Evolutionary conservation across 768 basidiomycete species (phyloP), one percentile per base, ranked within the genome.

Genomic region (Rhizopogon vinicolor): DNA sequence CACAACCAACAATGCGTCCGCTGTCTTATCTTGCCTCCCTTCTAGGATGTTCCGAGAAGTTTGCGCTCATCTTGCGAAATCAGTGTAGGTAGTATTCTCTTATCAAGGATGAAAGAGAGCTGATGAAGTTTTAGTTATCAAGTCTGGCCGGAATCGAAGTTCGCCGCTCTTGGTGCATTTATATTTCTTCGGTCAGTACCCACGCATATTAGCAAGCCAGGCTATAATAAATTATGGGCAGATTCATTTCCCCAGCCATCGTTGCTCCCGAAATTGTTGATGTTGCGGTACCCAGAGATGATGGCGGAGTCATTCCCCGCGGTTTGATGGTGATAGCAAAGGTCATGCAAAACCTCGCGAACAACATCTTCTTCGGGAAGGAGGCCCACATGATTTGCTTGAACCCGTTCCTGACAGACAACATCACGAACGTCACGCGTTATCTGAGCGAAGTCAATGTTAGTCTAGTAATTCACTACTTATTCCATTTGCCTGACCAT

Each of bases 321-420:
- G 93, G 91, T 16, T 75, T 96, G 13, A 86, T 91, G 78, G 75
- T 90, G 45, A 87, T 97, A 59, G 90, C 92, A 43, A 97, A 95
- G 73, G 85, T 95, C 54, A 86, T 97, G 44, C 93, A 96, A 70
- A 94, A 92, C 64, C 72, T 97, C 31, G 93, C 93, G 18, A 98
- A 97, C 72, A 96, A 97, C 62, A 87, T 95, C 48, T 85, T 91
- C 64, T 96, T 96, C 61, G 91, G 89, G 10, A 94, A 94, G 68
- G 93, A 96, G 63, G 81, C 84, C 3, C 86, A 92, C 63, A 93
- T 94, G 90, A 83, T 83, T 29, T 76, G 81, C 35, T 68, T 95
- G 55, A 95, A 95, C 66, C 75, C 79, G 12, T 93, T 93, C 72
- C 71, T 92, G 29, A 75, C 77, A 55, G 78, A 74, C 9, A 88